Evolutionary conservation across 176 grass and related monocot genomes (phyloP).

Genomic region (Hyparrhenia diplandra): DNA sequence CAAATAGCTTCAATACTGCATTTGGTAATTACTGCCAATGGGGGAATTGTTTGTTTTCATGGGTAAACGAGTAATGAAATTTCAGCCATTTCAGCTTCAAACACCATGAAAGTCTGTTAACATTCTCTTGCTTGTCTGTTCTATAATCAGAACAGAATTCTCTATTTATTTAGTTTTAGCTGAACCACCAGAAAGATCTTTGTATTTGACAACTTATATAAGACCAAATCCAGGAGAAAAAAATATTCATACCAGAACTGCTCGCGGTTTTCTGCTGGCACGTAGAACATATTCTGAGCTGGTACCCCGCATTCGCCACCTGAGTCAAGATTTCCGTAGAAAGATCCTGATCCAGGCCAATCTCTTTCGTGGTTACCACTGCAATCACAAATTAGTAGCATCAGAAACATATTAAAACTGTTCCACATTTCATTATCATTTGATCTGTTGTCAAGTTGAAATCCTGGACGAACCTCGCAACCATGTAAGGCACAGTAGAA

Average conservation of each 20-base stretch:
- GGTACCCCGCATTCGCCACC: conserved; percentile 88
- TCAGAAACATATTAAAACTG: conserved; percentile 7
- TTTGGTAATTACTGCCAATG: background rate
- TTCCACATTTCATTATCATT: background rate
- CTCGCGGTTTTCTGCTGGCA: conserved; percentile 74
- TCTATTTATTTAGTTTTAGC: too few species aligned
- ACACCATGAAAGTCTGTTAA: too few species aligned
- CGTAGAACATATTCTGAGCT: conserved; percentile 91
- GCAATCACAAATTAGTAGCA: conserved; percentile 25
- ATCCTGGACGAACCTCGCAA: conserved; percentile 55
- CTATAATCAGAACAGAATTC: too few species aligned
- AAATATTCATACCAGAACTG: conserved; percentile 77
- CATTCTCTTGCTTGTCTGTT: too few species aligned
- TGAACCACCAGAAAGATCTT: too few species aligned
- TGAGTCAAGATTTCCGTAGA: conserved; percentile 77
- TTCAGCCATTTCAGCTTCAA: too few species aligned
- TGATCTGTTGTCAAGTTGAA: background rate
- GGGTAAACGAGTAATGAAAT: too few species aligned
- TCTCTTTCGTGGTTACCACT: conserved; percentile 95
- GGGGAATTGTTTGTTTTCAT: too few species aligned
- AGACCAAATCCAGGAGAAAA: background rate
- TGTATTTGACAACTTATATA: too few species aligned
- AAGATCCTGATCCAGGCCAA: conserved; percentile 92
- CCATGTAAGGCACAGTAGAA: conserved; percentile 77
- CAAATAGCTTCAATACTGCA: background rate